A percentile compares a stretch with the other conserved stretches of the same genome.
These are phyloP conservation scores for Dendrostoma leiphaemia DNA, from an alignment of 2,329 filamentous ascomycete genomes.

Conservation along the genomic window DNA sequence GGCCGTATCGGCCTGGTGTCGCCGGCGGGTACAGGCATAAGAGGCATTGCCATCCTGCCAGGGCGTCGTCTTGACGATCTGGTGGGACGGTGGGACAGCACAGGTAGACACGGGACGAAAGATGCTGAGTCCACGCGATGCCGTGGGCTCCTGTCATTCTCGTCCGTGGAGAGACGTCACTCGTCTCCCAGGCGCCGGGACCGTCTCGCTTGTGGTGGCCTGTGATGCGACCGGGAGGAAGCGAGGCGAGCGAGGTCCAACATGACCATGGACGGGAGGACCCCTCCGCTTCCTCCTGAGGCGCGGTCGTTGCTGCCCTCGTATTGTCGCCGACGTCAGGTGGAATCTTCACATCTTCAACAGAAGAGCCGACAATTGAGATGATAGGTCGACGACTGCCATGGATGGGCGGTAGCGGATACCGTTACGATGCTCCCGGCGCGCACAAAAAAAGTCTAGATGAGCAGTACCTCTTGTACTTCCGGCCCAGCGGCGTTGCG, in stretches of 20 bases:
- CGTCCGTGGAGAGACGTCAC: neutral
- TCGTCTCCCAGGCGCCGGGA: neutral
- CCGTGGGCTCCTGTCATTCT: neutral
- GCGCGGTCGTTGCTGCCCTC: too few relatives aligned
- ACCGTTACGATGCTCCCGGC: too few relatives aligned
- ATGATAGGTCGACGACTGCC: too few relatives aligned
- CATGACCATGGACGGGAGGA: neutral
- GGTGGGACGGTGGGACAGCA: slow-evolving; percentile 11
- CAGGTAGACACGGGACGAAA: neutral
- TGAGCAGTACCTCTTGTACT: too few relatives aligned
- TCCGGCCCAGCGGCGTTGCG: too few relatives aligned
- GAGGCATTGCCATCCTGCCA: slow-evolving; percentile 11
- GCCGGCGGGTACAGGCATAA: slow-evolving; percentile 7
- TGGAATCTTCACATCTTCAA: too few relatives aligned
- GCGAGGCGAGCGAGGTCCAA: neutral
- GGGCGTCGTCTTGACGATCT: slow-evolving; percentile 15
- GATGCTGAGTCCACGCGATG: slow-evolving; percentile 2
- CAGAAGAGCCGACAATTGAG: too few relatives aligned
- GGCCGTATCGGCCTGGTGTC: slow-evolving; percentile 9
- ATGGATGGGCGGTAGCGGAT: too few relatives aligned
- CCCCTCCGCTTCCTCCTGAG: too few relatives aligned
- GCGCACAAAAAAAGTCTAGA: too few relatives aligned
- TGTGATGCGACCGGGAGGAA: neutral
- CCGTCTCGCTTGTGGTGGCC: slow-evolving; percentile 3
- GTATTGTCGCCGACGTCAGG: too few relatives aligned